Percentiles rank a stretch among this genome's conserved stretches.
These are phyloP conservation scores for Helotiales sp. DNA, from an alignment of 2,329 filamentous ascomycete genomes.

Conservation along the genomic window DNA sequence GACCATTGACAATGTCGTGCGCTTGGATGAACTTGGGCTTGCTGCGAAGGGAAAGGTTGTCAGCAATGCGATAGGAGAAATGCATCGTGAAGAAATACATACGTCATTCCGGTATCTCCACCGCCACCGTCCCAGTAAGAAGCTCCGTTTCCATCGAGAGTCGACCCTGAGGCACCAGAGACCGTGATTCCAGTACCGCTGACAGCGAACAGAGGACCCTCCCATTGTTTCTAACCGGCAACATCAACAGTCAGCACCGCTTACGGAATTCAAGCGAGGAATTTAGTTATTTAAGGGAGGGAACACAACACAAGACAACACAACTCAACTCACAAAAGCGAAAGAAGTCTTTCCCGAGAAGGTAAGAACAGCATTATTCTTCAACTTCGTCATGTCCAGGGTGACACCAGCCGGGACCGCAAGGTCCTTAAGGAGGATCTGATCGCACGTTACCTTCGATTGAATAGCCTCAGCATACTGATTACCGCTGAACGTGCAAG, in stretches of 20 bases:
- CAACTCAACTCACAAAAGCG: constrained; percentile 13
- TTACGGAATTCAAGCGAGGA: neutral
- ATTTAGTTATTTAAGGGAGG: no score
- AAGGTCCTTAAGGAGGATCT: constrained; percentile 12
- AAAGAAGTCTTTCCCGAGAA: constrained; percentile 16
- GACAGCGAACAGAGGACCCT: constrained; percentile 19
- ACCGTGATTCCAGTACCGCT: constrained; percentile 20
- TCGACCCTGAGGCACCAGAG: constrained; percentile 2
- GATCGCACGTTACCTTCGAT: constrained; percentile 15
- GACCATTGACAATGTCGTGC: constrained; percentile 11
- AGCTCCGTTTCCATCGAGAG: constrained; percentile 15
- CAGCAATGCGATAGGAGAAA: neutral
- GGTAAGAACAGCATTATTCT: constrained; percentile 13
- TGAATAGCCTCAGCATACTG: constrained; percentile 15
- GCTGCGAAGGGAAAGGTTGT: neutral
- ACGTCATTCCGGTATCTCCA: constrained; percentile 5
- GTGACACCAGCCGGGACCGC: constrained; percentile 16
- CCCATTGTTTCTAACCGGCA: constrained; percentile 11
- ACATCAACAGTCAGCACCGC: neutral
- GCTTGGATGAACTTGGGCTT: constrained; percentile 23
- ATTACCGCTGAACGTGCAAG: constrained; percentile 15
- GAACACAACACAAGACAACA: no score
- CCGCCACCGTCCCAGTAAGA: constrained; percentile 17
- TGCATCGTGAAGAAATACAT: neutral
- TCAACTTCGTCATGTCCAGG: constrained; percentile 15